These are phyloP conservation scores for Histomonas meleagridis DNA, from an alignment of 208 protist species.

Conservation along the genomic window DNA sequence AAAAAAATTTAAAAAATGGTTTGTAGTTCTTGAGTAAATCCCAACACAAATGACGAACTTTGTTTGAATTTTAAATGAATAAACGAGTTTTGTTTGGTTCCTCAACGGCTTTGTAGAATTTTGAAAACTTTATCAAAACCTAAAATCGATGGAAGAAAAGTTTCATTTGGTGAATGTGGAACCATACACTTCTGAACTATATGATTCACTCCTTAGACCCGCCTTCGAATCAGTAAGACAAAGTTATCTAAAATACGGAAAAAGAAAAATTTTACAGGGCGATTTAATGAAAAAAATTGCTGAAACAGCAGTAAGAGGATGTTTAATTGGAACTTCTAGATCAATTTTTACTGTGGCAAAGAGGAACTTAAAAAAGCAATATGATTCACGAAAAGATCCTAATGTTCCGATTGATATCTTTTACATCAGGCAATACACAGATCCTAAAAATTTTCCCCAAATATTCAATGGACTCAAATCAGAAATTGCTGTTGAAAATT, in stretches of 20 bases:
- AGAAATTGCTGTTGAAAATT: not conserved
- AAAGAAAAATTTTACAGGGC: not conserved
- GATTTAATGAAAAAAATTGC: not conserved
- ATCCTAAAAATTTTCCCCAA: not conserved
- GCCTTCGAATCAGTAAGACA: not conserved
- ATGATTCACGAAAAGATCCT: not conserved
- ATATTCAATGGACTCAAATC: not conserved
- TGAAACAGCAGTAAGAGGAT: not conserved
- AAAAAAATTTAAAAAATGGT: too few species aligned
- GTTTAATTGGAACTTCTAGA: not conserved
- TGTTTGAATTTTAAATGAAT: too few species aligned
- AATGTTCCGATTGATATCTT: not conserved
- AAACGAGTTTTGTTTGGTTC: too few species aligned
- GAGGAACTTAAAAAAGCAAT: not conserved
- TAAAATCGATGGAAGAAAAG: too few species aligned
- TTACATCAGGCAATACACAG: not conserved
- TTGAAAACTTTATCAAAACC: too few species aligned
- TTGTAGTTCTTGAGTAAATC: too few species aligned
- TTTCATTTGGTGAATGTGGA: not conserved
- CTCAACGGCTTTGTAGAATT: too few species aligned
- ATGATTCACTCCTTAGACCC: not conserved
- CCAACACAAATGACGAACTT: too few species aligned
- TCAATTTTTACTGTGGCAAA: not conserved
- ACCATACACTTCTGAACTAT: constrained; percentile 19
- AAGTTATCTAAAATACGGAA: not conserved